Base-by-base conservation (phyloP, 2,329 filamentous ascomycete genomes). In the Fusarium sp. region DNA sequence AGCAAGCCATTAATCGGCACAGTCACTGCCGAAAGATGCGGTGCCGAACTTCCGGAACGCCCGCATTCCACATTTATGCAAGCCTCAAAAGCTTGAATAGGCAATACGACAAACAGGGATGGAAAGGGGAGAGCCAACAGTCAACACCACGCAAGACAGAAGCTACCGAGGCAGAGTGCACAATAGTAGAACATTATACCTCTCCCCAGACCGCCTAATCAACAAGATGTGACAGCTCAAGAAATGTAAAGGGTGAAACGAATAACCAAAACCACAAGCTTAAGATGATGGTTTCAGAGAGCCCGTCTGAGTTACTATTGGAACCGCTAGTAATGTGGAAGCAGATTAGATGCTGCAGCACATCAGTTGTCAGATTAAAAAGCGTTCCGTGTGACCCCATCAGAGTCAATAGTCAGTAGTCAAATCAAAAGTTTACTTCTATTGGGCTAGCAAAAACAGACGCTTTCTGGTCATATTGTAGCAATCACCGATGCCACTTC, bases 211-310 rank as follows among this genome's bases (percentile, higher is more conserved):
- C 24, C 16, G 13, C 24, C n/a, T 31, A 29, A 43, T 44, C 11
- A 18, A 41, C n/a, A 43, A 41, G 28, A 23, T 41, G 28, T 35
- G 44, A 53, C 43, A 23, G 53, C n/a, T 35, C 39, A 37, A 52
- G 28, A 68, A 63, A 84, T 89, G 87, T 90, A 74, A 83, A 84
- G 86, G 84, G 86, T 85, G 84, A 88, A 89, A 90, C 87, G 87
- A 89, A 85, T 84, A 80, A 82, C 85, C 85, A 79, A 78, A 80
- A 83, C 83, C 84, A 88, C 75, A 73, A 77, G 76, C 57, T 67
- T 47, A 66, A 55, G 63, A 47, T 77, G 76, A 72, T 79, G 84
- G 84, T 83, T 81, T 89, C 88, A 90, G 88, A 90, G 86, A 86
- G 84, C 86, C 85, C 87, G 83, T 79, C 71, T 41, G n/a, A 26